These are phyloP conservation scores for Nakataea oryzae DNA, from an alignment of 2,329 filamentous ascomycete genomes.

Conservation along the genomic window DNA sequence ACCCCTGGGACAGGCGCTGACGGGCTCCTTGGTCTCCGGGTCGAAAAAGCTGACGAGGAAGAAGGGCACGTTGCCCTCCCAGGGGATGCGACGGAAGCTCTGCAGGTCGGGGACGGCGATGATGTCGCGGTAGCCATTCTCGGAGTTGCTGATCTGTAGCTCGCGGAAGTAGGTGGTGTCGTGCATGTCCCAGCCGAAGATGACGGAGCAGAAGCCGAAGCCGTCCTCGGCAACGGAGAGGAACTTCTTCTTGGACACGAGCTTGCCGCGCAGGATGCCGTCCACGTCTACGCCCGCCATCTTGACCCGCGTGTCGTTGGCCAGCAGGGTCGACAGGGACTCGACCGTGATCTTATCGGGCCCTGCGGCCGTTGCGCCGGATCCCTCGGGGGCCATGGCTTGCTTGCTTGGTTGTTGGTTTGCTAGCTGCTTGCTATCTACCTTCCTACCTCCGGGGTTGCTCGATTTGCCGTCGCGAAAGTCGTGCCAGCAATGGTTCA, in stretches of 20 bases:
- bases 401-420: not conserved
- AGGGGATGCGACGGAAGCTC: slow-evolving; percentile 76
- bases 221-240: slow-evolving; percentile 69
- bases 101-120: slow-evolving; percentile 71
- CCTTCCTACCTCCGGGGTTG: no score
- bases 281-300: slow-evolving; percentile 82
- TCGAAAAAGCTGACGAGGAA: slow-evolving; percentile 79
- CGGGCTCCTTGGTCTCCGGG: slow-evolving; percentile 60
- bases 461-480: no score
- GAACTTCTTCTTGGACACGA: slow-evolving; percentile 90
- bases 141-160: slow-evolving; percentile 77
- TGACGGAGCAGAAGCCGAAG: slow-evolving; percentile 89
- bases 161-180: slow-evolving; percentile 82
- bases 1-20: slow-evolving; percentile 72
- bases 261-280: slow-evolving; percentile 77
- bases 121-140: slow-evolving; percentile 82
- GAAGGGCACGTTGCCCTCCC: slow-evolving; percentile 80
- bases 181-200: slow-evolving; percentile 98
- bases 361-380: not conserved
- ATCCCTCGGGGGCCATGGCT: not conserved
- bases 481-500: not conserved
- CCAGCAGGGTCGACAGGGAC: slow-evolving; percentile 55
- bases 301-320: slow-evolving; percentile 70
- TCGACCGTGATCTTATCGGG: slow-evolving; percentile 41
- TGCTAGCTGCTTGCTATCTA: no score